phyloP scores from a whole-genome alignment of 768 basidiomycete species.

The Leucosporidium yakuticum region DNA sequence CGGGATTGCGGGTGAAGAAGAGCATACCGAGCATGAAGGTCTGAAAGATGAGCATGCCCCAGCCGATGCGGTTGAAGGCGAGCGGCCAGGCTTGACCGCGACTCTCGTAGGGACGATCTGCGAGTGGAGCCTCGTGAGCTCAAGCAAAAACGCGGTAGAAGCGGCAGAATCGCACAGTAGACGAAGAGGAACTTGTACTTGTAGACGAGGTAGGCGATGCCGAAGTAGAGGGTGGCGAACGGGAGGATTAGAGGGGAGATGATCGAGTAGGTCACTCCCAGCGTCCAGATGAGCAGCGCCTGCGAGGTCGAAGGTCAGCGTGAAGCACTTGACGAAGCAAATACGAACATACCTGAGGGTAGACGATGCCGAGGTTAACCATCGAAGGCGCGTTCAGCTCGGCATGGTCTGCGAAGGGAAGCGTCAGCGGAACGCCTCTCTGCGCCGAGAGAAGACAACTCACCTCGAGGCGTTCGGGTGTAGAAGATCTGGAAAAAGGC shows the following conservation, averaged over 20 bases:
- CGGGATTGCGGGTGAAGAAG: no score
- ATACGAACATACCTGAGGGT: constrained; percentile 54
- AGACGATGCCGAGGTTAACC: constrained; percentile 96
- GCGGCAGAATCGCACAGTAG: constrained; percentile 49
- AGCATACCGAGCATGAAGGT: constrained; percentile 64
- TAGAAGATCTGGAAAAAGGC: constrained; percentile 65
- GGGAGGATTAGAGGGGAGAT: constrained; percentile 90
- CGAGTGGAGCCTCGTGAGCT: neutral
- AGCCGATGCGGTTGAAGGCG: constrained; percentile 83
- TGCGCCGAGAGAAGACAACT: constrained; percentile 20
- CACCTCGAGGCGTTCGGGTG: constrained; percentile 86
- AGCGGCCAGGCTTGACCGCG: constrained; percentile 97
- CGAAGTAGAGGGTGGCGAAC: constrained; percentile 94
- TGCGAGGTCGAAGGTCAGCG: constrained; percentile 40
- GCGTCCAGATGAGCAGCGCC: constrained; percentile 89
- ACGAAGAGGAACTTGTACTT: constrained; percentile 93
- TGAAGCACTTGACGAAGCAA: no score
- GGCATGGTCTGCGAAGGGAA: constrained; percentile 66
- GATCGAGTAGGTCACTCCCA: constrained; percentile 90
- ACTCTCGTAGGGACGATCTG: constrained; percentile 88
- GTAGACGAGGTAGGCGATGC: constrained; percentile 91
- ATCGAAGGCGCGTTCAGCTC: constrained; percentile 95
- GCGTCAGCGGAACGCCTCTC: neutral
- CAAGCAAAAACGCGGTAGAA: neutral
- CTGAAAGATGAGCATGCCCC: constrained; percentile 88